Evolutionary conservation across 768 basidiomycete species (phyloP).

Genomic region (Kwoniella bestiolae): DNA sequence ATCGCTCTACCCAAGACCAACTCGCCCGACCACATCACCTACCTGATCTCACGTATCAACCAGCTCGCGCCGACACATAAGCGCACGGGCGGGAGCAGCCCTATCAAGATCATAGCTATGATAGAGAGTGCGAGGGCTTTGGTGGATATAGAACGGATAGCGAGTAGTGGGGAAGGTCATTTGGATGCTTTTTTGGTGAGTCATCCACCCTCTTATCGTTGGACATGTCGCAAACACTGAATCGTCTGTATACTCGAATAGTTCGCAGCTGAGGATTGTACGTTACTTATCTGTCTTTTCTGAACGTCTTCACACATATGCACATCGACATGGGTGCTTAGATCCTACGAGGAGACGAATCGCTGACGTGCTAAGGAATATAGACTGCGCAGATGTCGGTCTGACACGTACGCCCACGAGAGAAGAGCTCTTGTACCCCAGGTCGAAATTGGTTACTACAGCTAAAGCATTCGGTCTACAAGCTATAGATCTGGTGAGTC

Average conservation of each 20-base stretch:
- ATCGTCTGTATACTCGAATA: no score
- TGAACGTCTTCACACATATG: no score
- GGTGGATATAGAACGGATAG: slow-evolving; percentile 71
- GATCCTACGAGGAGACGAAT: no score
- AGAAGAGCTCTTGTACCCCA: slow-evolving; percentile 77
- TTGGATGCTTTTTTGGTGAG: slow-evolving; percentile 72
- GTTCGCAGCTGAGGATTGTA: slow-evolving; percentile 97
- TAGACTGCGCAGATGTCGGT: slow-evolving; percentile 87
- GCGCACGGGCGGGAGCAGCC: slow-evolving; percentile 29
- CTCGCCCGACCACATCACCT: slow-evolving; percentile 67
- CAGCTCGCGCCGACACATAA: slow-evolving; percentile 46
- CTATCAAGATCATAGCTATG: slow-evolving; percentile 72
- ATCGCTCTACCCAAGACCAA: slow-evolving; percentile 87
- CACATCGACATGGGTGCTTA: no score
- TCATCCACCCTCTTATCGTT: no score
- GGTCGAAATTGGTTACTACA: slow-evolving; percentile 77
- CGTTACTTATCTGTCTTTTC: slow-evolving; percentile 30
- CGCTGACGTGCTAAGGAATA: background rate
- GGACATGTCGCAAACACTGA: no score
- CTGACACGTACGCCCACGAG: slow-evolving; percentile 76
- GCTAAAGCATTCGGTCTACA: slow-evolving; percentile 82
- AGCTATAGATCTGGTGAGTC: slow-evolving; percentile 84
- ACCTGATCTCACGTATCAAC: slow-evolving; percentile 63
- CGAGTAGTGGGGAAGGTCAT: slow-evolving; percentile 67
- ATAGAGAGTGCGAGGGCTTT: slow-evolving; percentile 81